These are phyloP conservation scores for Neurospora sp. DNA, from an alignment of 495 filamentous ascomycete species.

Conservation along the genomic window DNA sequence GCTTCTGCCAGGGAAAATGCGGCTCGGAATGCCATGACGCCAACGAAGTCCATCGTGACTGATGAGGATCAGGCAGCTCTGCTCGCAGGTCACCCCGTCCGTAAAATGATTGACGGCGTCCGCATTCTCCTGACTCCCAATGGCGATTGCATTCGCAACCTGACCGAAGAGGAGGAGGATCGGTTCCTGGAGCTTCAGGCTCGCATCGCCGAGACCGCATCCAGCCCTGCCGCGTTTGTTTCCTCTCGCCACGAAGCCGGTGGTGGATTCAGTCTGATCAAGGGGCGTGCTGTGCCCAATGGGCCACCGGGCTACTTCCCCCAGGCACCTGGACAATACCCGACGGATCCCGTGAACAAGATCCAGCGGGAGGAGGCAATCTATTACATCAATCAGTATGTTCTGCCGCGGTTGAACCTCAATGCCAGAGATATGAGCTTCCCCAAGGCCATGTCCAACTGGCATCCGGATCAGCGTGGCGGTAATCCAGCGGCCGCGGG, in stretches of 20 bases:
- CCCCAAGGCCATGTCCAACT: conserved; percentile 18
- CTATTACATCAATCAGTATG: conserved; percentile 58
- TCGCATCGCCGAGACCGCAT: conserved; percentile 34
- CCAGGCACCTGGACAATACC: conserved; percentile 25
- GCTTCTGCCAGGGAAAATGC: conserved; percentile 1
- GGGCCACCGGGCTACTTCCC: conserved; percentile 45
- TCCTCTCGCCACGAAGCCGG: conserved; percentile 33
- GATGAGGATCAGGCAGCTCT: conserved; percentile 40
- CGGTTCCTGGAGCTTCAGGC: conserved; percentile 67
- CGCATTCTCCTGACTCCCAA: conserved; percentile 66
- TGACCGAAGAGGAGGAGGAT: conserved; percentile 66
- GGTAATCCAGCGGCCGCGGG: conserved; percentile 15
- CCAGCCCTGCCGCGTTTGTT: conserved; percentile 38
- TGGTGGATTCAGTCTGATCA: conserved; percentile 42
- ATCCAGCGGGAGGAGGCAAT: conserved; percentile 52
- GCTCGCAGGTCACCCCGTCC: conserved; percentile 37
- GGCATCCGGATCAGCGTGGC: conserved; percentile 5
- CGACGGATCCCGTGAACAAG: conserved; percentile 43
- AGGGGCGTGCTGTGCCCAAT: conserved; percentile 46
- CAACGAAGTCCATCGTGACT: conserved; percentile 38
- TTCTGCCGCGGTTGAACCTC: conserved; percentile 43
- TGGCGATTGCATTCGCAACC: conserved; percentile 65
- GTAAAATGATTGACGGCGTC: conserved; percentile 37
- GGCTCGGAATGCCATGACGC: conserved; percentile 13
- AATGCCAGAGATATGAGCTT: conserved; percentile 28